Evolutionary conservation across 495 filamentous ascomycete genomes (phyloP).

Genomic region (Corynascus novoguineensis): DNA sequence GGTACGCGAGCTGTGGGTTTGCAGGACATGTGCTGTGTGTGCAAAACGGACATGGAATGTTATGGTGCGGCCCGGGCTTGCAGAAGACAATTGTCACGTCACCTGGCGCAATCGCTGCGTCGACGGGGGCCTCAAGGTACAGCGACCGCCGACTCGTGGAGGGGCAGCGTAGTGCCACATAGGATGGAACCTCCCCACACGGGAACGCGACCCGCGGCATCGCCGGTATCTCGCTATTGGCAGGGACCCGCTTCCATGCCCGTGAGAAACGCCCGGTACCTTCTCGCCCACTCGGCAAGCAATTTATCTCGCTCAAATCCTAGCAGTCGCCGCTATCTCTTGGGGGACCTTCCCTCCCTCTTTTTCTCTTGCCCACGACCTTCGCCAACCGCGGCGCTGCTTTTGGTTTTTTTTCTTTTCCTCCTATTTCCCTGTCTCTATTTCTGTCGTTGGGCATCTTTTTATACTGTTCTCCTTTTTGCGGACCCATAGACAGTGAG

Average conservation of each 20-base stretch:
- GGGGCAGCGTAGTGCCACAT: constrained; percentile 22
- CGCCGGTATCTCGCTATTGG: constrained; percentile 24
- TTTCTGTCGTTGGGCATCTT: neutral
- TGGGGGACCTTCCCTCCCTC: constrained; percentile 4
- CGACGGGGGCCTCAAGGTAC: constrained; percentile 14
- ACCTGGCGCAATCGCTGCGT: constrained; percentile 20
- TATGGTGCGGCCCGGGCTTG: constrained; percentile 8
- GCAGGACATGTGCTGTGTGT: neutral
- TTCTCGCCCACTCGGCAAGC: constrained; percentile 9
- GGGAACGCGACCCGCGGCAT: neutral
- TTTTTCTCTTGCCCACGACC: constrained; percentile 4
- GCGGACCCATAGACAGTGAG: neutral
- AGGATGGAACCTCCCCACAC: constrained; percentile 23
- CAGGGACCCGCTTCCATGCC: constrained; percentile 15
- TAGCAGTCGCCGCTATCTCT: constrained; percentile 28
- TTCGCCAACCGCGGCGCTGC: constrained; percentile 4
- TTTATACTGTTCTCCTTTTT: neutral
- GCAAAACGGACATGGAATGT: neutral
- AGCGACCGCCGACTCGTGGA: constrained; percentile 13
- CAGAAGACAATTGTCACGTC: constrained; percentile 24
- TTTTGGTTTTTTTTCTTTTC: constrained; percentile 2
- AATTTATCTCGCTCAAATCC: constrained; percentile 35
- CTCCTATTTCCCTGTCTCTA: neutral
- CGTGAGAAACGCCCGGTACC: constrained; percentile 19
- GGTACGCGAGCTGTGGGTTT: neutral